Evolutionary conservation across 768 basidiomycete genomes (phyloP), one percentile per base, ranked within the genome.

Genomic region (Clavulina sp.): DNA sequence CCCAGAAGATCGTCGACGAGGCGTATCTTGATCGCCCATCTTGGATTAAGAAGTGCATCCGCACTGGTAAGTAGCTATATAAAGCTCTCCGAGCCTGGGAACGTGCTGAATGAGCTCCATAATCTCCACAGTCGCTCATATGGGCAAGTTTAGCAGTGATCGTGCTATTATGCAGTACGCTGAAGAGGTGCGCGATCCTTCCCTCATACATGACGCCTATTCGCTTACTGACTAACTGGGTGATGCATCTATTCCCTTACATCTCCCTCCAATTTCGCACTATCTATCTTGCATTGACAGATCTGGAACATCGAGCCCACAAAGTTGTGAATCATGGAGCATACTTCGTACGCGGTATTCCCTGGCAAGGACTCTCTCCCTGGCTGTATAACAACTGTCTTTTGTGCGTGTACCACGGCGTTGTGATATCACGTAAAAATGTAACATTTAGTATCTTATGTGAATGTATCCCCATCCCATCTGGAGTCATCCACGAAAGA

Each of bases 141-240:
- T 95, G 91, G 91, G 89, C 64, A 92, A 91, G 61, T 96, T 96
- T 71, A 89, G 87, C 64, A 86, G 84, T 31, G 93, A 97, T 63
- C 75, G 92, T 49, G 85, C 88, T 3, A 92, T 95, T 61, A 77
- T 78, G 58, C 84, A 89, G 63, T 93, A 93, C 59, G 89, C 88
- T 1, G 88, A 93, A 60, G 63, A 62, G 40, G 50, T 44, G 53
- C 43, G 43, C 34, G 19, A n/a, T n/a, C n/a, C n/a, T n/a, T n/a
- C n/a, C 26, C 43, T 9, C 26, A 26, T 46, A 26, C 24, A 26
- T 46, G 13, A 46, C 13, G 13, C 9, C 13, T 9, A 9, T 13
- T 46, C 43, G 13, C 26, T 16, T 13, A 16, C 43, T n/a, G n/a
- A n/a, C n/a, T n/a, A 26, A 9, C 43, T 16, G 13, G 43, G 9